Percentiles rank a stretch among this genome's conserved stretches.
phyloP scores from a whole-genome alignment of 1,284 basidiomycete species.

The Cryptococcus jaspeensis region DNA sequence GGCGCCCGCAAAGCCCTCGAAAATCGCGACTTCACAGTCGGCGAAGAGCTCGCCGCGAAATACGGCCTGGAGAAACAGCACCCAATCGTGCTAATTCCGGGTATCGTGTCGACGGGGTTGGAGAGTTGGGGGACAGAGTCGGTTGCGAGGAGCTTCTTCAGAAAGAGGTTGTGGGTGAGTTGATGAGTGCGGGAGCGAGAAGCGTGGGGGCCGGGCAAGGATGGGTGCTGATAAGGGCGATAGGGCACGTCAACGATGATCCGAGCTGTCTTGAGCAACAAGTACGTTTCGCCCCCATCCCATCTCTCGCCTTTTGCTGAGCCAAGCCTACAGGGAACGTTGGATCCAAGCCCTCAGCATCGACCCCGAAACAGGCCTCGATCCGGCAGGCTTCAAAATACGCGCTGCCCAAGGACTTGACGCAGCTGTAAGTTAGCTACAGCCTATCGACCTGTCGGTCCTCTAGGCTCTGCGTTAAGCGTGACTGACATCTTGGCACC shows the following conservation, averaged over 20 bases:
- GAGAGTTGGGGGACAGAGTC: conserved; percentile 49
- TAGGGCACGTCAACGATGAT: conserved; percentile 64
- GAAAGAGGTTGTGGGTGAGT: conserved; percentile 51
- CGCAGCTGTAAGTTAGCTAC: conserved; percentile 50
- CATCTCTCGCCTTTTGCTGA: background rate
- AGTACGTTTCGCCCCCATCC: conserved; percentile 16
- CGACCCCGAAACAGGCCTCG: conserved; percentile 87
- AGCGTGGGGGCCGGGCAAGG: no score
- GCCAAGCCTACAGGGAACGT: conserved; percentile 60
- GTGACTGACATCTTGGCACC: no score
- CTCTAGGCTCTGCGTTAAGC: conserved; percentile 60
- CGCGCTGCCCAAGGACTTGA: conserved; percentile 78
- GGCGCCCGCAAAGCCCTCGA: conserved; percentile 73
- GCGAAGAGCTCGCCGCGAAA: conserved; percentile 65
- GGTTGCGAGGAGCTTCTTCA: conserved; percentile 46
- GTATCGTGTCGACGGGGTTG: conserved; percentile 53
- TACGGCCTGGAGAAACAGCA: conserved; percentile 66
- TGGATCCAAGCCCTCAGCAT: conserved; percentile 92
- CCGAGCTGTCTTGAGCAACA: conserved; percentile 27
- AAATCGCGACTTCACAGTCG: conserved; percentile 79
- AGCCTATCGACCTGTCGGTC: background rate
- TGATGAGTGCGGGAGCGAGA: background rate
- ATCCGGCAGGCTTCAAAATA: conserved; percentile 84
- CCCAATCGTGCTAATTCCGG: conserved; percentile 78
- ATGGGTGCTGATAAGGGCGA: background rate